Percentiles rank a stretch among this genome's conserved stretches.
Evolutionary conservation across 2,329 filamentous ascomycete species (phyloP).

Genomic region (Penicillium rolfsii): DNA sequence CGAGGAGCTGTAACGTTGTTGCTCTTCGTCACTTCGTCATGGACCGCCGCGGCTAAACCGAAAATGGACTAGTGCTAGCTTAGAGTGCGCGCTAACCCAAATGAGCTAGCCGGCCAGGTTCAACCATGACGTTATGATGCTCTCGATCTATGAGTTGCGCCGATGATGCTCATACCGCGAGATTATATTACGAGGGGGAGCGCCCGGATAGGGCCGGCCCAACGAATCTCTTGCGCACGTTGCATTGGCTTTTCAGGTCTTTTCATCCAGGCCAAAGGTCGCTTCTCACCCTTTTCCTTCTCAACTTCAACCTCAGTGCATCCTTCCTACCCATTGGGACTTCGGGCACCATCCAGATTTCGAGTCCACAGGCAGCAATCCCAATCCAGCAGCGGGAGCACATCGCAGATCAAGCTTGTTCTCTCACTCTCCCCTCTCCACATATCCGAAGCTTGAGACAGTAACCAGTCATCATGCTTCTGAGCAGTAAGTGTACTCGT

Average conservation of each 20-base stretch:
- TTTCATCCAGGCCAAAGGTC: background rate
- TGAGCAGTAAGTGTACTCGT: slow-evolving; percentile 38
- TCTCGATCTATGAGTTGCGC: slow-evolving; percentile 20
- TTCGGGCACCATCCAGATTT: slow-evolving; percentile 16
- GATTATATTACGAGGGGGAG: slow-evolving; percentile 30
- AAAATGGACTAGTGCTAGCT: slow-evolving; percentile 22
- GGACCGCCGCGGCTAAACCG: slow-evolving; percentile 26
- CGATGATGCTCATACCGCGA: slow-evolving; percentile 19
- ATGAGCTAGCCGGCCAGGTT: slow-evolving; percentile 28
- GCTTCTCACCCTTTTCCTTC: background rate
- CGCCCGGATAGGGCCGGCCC: slow-evolving; percentile 27
- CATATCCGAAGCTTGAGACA: background rate
- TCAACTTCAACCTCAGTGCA: slow-evolving; percentile 14
- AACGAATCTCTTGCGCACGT: slow-evolving; percentile 8
- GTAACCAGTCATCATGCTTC: slow-evolving; percentile 25
- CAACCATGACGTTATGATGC: slow-evolving; percentile 43
- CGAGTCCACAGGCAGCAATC: slow-evolving; percentile 6
- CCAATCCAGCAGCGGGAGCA: background rate
- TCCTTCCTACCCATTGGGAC: slow-evolving; percentile 11
- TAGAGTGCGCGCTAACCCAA: slow-evolving; percentile 28
- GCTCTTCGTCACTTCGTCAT: slow-evolving; percentile 38
- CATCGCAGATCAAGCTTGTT: background rate
- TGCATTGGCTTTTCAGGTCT: slow-evolving; percentile 8
- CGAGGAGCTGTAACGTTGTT: slow-evolving; percentile 37
- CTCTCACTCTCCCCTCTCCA: background rate